A percentile compares a stretch with the other conserved stretches of the same genome.
phyloP scores from a whole-genome alignment of 768 basidiomycete species.

The Podaxis mareebaensis region DNA sequence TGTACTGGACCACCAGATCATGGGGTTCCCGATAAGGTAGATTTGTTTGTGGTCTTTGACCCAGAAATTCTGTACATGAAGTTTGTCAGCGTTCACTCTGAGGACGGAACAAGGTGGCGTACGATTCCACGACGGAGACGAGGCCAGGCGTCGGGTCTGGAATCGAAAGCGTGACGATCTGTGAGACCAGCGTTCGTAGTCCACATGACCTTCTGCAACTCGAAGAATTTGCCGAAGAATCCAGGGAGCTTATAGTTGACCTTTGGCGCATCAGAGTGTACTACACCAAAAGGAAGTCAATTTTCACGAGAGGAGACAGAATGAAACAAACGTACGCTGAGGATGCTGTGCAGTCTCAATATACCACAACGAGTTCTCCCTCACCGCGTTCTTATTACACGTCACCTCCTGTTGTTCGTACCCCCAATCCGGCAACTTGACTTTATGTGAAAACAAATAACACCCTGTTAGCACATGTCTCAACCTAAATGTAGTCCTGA shows the following conservation, averaged over 20 bases:
- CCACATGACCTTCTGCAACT: constrained; percentile 96
- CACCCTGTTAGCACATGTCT: constrained; percentile 88
- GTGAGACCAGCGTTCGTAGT: constrained; percentile 94
- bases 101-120: constrained; percentile 32
- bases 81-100: constrained; percentile 5
- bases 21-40: constrained; percentile 92
- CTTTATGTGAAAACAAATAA: constrained; percentile 97
- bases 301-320: not conserved
- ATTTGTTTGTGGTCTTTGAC: constrained; percentile 95
- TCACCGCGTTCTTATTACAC: constrained; percentile 96
- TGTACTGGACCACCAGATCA: constrained; percentile 90
- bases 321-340: constrained; percentile 49
- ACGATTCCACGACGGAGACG: constrained; percentile 89
- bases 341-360: constrained; percentile 85
- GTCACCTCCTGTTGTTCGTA: constrained; percentile 99
- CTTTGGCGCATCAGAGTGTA: constrained; percentile 66
- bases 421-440: constrained; percentile 97
- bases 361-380: constrained; percentile 89
- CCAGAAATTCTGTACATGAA: constrained; percentile 84
- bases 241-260: constrained; percentile 91
- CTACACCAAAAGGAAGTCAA: constrained; percentile 39
- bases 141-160: constrained; percentile 93
- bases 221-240: constrained; percentile 89
- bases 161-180: constrained; percentile 93
- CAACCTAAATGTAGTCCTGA: constrained; percentile 81